Evolutionary conservation across 805 yeast species (phyloP).

Genomic region (Ogataea zsoltii): DNA sequence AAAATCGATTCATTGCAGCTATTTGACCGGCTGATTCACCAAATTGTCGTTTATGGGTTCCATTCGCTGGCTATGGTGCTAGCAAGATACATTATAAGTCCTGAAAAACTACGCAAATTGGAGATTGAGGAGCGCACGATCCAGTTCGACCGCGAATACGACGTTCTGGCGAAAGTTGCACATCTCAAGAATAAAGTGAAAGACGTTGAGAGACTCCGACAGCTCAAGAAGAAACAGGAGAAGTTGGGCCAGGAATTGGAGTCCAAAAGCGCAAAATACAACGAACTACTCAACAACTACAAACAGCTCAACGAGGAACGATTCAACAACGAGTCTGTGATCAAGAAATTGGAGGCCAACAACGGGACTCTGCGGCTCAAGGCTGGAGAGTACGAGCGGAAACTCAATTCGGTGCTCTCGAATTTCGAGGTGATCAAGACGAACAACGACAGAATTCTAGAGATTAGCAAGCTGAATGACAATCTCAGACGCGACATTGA

Average conservation of each 20-base stretch:
- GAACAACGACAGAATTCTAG: conserved; percentile 33
- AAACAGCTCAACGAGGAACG: conserved; percentile 36
- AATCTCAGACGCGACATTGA: conserved; percentile 28
- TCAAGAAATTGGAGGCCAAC: conserved; percentile 20
- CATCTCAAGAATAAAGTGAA: conserved; percentile 1
- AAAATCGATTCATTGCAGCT: conserved; percentile 11
- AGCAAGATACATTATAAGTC: conserved; percentile 10
- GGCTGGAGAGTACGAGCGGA: conserved; percentile 13
- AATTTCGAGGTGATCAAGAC: conserved; percentile 35
- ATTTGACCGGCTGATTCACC: conserved; percentile 18
- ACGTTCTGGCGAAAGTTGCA: conserved; percentile 5
- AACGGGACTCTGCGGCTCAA: conserved; percentile 23
- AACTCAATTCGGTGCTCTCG: conserved; percentile 25
- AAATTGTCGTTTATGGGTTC: conserved; percentile 27
- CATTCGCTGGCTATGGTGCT: conserved; percentile 24
- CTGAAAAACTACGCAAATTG: neutral
- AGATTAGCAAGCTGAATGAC: conserved; percentile 31
- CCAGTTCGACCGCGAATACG: conserved; percentile 15
- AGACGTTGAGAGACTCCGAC: conserved; percentile 6
- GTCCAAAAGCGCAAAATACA: conserved; percentile 22
- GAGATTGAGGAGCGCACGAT: conserved; percentile 6
- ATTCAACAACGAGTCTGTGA: conserved; percentile 27
- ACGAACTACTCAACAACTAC: conserved; percentile 33
- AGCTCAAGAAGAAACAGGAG: conserved; percentile 15
- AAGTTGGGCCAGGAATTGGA: conserved; percentile 17